phyloP scores from a whole-genome alignment of 2,329 filamentous ascomycete species.

The Phialophora expanda region DNA sequence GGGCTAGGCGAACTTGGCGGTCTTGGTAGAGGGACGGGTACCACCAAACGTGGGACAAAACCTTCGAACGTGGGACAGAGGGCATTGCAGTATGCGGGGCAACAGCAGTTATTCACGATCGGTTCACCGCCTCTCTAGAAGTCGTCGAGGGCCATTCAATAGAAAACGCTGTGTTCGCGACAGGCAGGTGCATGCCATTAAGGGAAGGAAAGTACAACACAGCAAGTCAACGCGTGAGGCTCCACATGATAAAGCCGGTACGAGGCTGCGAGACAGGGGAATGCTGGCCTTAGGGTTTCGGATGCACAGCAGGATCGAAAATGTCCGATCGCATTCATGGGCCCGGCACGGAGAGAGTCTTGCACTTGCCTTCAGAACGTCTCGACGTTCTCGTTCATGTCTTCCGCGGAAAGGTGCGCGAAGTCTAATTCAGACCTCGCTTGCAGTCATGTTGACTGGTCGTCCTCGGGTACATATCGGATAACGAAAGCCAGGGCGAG shows the following conservation, averaged over 20 bases:
- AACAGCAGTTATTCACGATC: no score
- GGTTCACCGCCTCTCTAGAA: no score
- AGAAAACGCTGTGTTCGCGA: no score
- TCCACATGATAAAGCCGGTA: not conserved
- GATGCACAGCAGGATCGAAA: no score
- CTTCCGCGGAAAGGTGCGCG: no score
- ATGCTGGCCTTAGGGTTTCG: no score
- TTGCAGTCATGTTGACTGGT: not conserved
- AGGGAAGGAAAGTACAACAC: not conserved
- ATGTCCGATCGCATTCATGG: no score
- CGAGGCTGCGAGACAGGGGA: slow-evolving; percentile 12
- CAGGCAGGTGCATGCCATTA: not conserved
- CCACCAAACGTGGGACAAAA: not conserved
- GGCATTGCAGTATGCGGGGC: no score
- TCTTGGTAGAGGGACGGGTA: not conserved
- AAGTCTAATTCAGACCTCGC: not conserved
- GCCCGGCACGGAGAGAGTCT: not conserved
- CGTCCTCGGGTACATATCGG: not conserved
- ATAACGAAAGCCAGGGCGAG: not conserved
- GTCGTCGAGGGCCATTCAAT: no score
- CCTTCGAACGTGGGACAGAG: no score
- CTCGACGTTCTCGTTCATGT: not conserved
- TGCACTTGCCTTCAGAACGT: not conserved
- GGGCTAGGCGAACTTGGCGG: not conserved
- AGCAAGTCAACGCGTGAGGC: not conserved